Evolutionary conservation across 495 filamentous ascomycete species (phyloP), one percentile per base, ranked within the genome.

Genomic region (Clohesyomyces aquaticus): DNA sequence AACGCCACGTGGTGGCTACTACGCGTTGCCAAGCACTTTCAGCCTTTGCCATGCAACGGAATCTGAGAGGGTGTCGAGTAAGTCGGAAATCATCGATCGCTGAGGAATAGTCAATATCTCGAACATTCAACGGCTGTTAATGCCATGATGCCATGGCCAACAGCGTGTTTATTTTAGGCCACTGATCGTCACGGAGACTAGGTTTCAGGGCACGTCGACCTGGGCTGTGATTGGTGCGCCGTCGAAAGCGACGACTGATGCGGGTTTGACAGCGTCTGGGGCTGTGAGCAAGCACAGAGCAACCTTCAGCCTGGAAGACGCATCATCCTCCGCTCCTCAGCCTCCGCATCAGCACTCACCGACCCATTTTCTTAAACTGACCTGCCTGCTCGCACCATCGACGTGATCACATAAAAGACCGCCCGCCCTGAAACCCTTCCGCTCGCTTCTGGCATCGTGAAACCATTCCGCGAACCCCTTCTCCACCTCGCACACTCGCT

Each of bases 201-300:
- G 11, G 3, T 23, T 53, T 53, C 35, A 23, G 35, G 50, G 22
- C 16, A 27, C 25, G 32, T 28, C 52, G 42, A 55, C 52, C 29
- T 32, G 25, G 52, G 52, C 12, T 25, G 14, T 55, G 29, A n/a
- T n/a, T n/a, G n/a, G n/a, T n/a, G n/a, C n/a, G n/a, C n/a, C n/a
- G n/a, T n/a, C n/a, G n/a, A n/a, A n/a, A 38, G 29, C 29, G 10
- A 28, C 52, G 10, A 32, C 29, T 10, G 29, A 19, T 21, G 6
- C 23, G 3, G 4, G 26, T 19, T 11, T 42, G 52, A 9, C 29
- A 55, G 8, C n/a, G 8, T 28, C 28, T 28, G 32, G 32, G 52
- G 50, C 50, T 54, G 21, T 29, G 50, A 38, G 14, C 32, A 38
- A 38, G 32, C 32, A 38, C 48, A 6, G 8, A 9, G 8, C 45